Percentiles rank a stretch among this genome's conserved stretches.
Conservation (phyloP, 192 early-diverging fungal species). For the Coemansia sp. region DNA sequence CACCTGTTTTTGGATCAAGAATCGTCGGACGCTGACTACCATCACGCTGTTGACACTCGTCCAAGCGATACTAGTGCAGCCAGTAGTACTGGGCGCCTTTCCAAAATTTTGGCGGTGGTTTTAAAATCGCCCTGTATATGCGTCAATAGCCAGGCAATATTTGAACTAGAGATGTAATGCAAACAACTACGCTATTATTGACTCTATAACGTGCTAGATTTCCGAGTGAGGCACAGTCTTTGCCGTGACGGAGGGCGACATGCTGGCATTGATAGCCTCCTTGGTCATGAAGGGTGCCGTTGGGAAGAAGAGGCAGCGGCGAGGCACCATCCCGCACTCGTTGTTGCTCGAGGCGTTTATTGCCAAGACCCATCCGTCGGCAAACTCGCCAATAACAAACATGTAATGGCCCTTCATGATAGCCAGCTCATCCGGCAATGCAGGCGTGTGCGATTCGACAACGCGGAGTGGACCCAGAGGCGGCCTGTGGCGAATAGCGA, state of each 20-base stretch:
- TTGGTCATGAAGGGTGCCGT: slow-evolving; percentile 39
- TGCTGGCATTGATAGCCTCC: slow-evolving; percentile 20
- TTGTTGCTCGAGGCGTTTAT: slow-evolving; percentile 34
- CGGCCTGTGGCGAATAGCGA: slow-evolving; percentile 49
- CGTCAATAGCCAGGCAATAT: slow-evolving; percentile 7
- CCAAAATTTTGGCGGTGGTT: slow-evolving; percentile 7
- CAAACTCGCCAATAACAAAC: slow-evolving; percentile 52
- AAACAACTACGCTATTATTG: background rate
- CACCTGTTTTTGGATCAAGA: slow-evolving; percentile 22
- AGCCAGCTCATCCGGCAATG: slow-evolving; percentile 39
- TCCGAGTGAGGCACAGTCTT: background rate
- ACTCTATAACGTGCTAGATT: background rate
- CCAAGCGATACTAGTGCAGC: background rate
- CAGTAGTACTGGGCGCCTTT: background rate
- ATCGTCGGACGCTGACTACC: background rate
- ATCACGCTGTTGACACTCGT: background rate
- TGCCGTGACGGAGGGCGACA: background rate
- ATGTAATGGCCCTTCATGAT: slow-evolving; percentile 25
- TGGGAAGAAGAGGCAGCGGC: slow-evolving; percentile 52
- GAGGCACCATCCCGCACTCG: slow-evolving; percentile 50
- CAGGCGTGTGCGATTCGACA: slow-evolving; percentile 36
- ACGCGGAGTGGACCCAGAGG: slow-evolving; percentile 38
- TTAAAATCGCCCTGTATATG: slow-evolving; percentile 24
- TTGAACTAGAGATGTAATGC: background rate
- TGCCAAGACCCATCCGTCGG: slow-evolving; percentile 51